A percentile compares a stretch with the other conserved stretches of the same genome.
Conservation (phyloP, 1,139 yeast species). For the Saccharomyces hybrid region DNA sequence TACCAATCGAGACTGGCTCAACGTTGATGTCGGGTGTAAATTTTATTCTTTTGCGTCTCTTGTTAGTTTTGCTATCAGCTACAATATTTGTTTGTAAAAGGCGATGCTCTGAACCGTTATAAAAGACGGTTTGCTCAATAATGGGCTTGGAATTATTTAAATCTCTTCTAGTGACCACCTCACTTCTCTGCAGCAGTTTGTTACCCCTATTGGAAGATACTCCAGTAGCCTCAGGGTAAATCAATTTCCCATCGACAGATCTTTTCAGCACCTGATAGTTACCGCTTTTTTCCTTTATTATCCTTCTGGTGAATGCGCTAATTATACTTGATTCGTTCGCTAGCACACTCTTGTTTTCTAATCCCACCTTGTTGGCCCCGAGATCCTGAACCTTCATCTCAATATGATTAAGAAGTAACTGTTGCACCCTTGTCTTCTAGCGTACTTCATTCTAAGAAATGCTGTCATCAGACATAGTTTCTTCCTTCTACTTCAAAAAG, state of each 20-base stretch:
- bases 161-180: constrained; percentile 31
- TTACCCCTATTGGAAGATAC: constrained; percentile 49
- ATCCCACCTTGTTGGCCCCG: not conserved
- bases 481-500: not conserved
- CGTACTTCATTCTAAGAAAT: not conserved
- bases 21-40: constrained; percentile 19
- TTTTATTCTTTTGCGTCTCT: constrained; percentile 22
- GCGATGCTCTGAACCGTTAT: constrained; percentile 32
- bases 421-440: not conserved
- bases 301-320: constrained; percentile 22
- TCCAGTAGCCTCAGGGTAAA: constrained; percentile 27
- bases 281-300: constrained; percentile 29
- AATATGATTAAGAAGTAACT: not conserved
- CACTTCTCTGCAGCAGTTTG: constrained; percentile 45
- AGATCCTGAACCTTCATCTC: not conserved
- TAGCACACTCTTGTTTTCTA: not conserved
- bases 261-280: constrained; percentile 27
- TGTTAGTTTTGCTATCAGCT: not conserved
- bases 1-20: constrained; percentile 17
- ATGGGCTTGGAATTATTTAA: constrained; percentile 33
- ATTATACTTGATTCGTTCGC: constrained; percentile 14
- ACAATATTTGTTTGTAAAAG: constrained; percentile 19
- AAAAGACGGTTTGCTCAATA: constrained; percentile 32
- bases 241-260: constrained; percentile 20
- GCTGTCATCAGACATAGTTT: constrained; percentile 5